Evolutionary conservation across 495 filamentous ascomycete species (phyloP), one percentile per base, ranked within the genome.

Genomic region (Tuber melanosporum): DNA sequence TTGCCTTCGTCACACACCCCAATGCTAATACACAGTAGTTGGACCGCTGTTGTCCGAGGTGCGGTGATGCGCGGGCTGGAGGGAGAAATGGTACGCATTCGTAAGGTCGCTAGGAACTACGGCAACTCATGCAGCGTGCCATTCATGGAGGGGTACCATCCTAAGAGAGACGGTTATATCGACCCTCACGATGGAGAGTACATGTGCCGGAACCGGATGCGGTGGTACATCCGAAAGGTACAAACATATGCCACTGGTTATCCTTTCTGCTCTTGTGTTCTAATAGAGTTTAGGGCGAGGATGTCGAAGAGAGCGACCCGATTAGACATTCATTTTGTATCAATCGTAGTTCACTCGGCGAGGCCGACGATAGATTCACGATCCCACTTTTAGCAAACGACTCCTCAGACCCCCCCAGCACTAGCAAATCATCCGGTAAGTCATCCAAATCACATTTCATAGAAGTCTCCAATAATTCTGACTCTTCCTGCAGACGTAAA

Each of bases 31-130:
- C 44, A 26, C 1, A 70, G 46, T 43, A 79, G 77, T 12, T 79
- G 77, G 77, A 79, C 71, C 17, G 77, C 77, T 42, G 77, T 77
- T 22, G 71, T 69, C 3, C 77, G 77, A 15, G 77, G 77, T 57
- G 77, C 77, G 42, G 77, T 75, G 1, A 26, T 77, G 8, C 20
- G 47, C 22, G 47, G 47, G 20, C 47, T 52, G 20, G 47, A 15
- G 75, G 77, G 15, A 79, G 76, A 32, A 62, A 47, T 42, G 39
- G 76, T 79, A 32, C 62, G 62, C 1, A 77, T 46, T 19, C 77
- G 77, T 3, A 73, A 45, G 71, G 77, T 72, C 41, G 41, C 74
- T 0, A 57, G 39, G 2, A 57, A 77, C 69, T 79, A 79, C 32
- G 77, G 77, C 0, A 44, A 32, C 10, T 10, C 2, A 1, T 52